phyloP scores from a whole-genome alignment of 2,329 filamentous ascomycete genomes.

The Penicillium sp. region DNA sequence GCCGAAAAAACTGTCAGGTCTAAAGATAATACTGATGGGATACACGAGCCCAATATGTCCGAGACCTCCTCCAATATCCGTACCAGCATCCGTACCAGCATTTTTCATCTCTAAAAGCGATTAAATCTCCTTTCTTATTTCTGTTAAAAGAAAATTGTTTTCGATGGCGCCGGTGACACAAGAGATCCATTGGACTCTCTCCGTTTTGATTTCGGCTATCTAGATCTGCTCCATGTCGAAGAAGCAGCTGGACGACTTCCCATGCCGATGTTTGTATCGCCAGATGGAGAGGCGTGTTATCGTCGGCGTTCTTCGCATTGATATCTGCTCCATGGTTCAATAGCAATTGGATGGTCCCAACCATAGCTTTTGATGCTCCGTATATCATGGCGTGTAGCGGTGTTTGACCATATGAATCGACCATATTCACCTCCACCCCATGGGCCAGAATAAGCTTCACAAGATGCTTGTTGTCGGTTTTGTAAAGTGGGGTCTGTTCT shows the following conservation, averaged over 20 bases:
- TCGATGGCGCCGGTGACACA: neutral
- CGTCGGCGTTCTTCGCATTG: neutral
- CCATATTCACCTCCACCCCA: neutral
- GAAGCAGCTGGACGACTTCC: neutral
- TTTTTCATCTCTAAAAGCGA: neutral
- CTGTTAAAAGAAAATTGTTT: neutral
- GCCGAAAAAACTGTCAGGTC: neutral
- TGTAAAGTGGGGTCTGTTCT: neutral
- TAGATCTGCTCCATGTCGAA: neutral
- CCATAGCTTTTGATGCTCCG: neutral
- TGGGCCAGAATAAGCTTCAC: neutral
- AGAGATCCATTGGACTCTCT: neutral
- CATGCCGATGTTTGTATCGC: neutral
- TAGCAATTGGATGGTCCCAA: neutral
- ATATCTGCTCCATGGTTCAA: neutral
- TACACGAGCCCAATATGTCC: neutral
- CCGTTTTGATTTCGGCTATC: neutral
- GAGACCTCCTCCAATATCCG: accelerated
- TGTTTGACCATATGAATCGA: neutral
- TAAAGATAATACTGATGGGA: neutral
- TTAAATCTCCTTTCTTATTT: neutral
- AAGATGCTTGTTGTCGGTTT: neutral
- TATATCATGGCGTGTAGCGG: neutral
- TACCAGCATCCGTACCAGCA: accelerated
- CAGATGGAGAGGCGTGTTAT: neutral